These are phyloP conservation scores for Halteria grandinella DNA, from an alignment of 73 alveolate species.

Conservation along the genomic window DNA sequence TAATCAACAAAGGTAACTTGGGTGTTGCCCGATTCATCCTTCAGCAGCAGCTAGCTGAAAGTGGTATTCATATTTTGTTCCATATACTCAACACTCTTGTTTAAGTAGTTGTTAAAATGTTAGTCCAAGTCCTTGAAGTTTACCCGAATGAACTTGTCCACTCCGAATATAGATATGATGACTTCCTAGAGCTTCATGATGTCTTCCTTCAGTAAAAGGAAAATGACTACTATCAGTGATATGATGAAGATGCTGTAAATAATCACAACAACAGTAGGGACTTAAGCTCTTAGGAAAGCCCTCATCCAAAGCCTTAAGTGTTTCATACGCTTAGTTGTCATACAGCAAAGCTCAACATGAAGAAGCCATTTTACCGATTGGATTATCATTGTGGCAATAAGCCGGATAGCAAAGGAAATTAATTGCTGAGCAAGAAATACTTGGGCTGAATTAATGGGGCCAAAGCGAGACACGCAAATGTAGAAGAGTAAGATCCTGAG, in stretches of 20 bases:
- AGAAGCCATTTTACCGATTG: not conserved
- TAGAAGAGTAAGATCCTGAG: not conserved
- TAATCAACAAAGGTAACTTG: not conserved
- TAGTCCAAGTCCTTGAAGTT: not conserved
- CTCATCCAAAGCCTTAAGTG: not conserved
- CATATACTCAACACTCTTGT: constrained; percentile 6
- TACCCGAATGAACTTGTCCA: not conserved
- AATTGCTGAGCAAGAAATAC: not conserved
- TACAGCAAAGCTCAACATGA: no score
- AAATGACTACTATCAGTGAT: not conserved
- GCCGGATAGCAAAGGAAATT: not conserved
- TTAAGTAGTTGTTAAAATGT: not conserved
- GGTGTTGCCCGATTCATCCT: not conserved
- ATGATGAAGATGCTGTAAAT: not conserved
- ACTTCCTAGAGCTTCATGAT: not conserved
- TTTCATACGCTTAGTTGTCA: no score
- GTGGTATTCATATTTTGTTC: constrained; percentile 9
- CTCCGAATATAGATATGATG: not conserved
- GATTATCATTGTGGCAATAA: not conserved
- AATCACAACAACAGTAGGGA: not conserved
- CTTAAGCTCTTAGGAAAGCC: not conserved
- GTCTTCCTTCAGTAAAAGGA: not conserved
- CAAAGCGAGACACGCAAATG: no score
- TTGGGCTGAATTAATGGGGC: not conserved
- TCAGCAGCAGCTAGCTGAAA: constrained; percentile 4